These are phyloP conservation scores for Rhizopus arrhizus DNA, from an alignment of 371 early-diverging fungal genomes.

Conservation along the genomic window DNA sequence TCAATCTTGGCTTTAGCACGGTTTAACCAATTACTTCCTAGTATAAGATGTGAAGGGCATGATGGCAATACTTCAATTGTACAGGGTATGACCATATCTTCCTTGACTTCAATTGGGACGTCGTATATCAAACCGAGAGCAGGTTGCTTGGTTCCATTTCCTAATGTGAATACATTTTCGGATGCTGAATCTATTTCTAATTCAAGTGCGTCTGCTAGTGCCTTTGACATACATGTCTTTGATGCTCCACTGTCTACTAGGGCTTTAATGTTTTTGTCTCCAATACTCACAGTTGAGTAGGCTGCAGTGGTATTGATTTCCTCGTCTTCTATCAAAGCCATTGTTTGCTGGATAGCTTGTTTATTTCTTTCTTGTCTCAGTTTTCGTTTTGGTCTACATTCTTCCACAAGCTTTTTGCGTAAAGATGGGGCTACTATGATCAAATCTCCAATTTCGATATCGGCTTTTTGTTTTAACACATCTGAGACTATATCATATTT, in stretches of 20 bases:
- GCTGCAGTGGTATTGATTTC: slow-evolving; percentile 9
- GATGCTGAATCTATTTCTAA: slow-evolving; percentile 5
- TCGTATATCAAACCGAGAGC: slow-evolving; percentile 7
- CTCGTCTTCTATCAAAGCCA: background rate
- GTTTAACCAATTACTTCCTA: slow-evolving; percentile 6
- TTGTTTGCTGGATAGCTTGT: background rate
- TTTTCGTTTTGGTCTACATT: background rate
- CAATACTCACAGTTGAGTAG: background rate
- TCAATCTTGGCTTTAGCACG: slow-evolving; percentile 1
- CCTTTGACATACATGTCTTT: slow-evolving; percentile 6
- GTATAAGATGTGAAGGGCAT: background rate
- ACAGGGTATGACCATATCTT: background rate
- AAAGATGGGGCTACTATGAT: background rate
- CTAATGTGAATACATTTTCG: background rate
- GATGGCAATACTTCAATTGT: slow-evolving; percentile 7
- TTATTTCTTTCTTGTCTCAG: background rate
- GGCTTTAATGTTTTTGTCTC: background rate
- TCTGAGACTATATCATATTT: background rate
- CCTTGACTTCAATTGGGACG: slow-evolving; percentile 1
- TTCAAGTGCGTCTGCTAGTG: background rate
- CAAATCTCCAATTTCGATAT: slow-evolving; percentile 1
- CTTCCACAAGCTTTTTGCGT: background rate
- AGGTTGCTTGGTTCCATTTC: slow-evolving; percentile 14
- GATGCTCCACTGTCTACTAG: slow-evolving; percentile 5
- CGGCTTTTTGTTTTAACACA: slow-evolving; percentile 1